Percentiles rank a stretch among this genome's conserved stretches.
These are phyloP conservation scores for Toxoplasma gondii DNA, from an alignment of 169 alveolate species.

Conservation along the genomic window DNA sequence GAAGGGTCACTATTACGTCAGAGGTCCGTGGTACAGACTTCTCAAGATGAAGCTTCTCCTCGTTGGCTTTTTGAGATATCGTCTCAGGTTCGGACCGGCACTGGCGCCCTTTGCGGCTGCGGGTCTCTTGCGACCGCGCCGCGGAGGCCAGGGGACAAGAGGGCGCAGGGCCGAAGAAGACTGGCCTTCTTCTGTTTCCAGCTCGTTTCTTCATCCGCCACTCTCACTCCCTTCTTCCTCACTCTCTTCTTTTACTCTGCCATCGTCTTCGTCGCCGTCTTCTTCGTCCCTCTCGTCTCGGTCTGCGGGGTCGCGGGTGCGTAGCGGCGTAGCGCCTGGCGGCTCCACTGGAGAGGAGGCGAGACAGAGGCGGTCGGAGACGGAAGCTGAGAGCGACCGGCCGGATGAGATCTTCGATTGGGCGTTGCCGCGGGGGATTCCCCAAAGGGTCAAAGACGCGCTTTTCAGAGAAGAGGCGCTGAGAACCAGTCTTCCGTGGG, in stretches of 20 bases:
- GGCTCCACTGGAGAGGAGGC: neutral
- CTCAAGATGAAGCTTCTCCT: conserved; percentile 21
- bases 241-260: neutral
- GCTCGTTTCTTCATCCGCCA: neutral
- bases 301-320: neutral
- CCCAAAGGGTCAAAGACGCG: neutral
- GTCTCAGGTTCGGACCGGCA: neutral
- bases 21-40: conserved; percentile 37
- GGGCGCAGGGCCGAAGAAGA: neutral
- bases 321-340: neutral
- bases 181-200: neutral
- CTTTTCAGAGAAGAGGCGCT: neutral
- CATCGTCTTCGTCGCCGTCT: neutral
- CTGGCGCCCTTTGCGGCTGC: neutral
- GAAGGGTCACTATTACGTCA: neutral
- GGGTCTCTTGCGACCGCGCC: neutral
- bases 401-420: neutral
- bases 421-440: neutral
- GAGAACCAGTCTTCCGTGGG: neutral
- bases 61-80: neutral
- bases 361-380: neutral
- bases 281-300: neutral
- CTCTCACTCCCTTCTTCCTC: neutral
- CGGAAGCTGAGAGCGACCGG: neutral
- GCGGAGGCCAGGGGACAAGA: neutral